Conservation (phyloP, 768 basidiomycete species). For the Mycena galopus region DNA sequence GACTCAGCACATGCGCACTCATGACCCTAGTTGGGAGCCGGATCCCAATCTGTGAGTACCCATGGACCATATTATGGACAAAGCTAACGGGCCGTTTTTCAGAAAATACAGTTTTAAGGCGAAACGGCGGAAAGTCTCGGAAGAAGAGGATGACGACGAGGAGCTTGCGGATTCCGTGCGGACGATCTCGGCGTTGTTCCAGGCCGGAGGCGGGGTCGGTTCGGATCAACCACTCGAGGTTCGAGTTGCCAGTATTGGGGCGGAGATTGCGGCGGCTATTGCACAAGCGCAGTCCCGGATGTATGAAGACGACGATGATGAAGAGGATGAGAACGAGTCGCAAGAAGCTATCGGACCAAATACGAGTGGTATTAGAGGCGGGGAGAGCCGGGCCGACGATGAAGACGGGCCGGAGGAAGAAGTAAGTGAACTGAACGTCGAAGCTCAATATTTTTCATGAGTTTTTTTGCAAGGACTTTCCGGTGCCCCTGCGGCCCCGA, state of each 20-base stretch:
- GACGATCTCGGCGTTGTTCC: constrained; percentile 79
- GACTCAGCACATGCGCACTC: constrained; percentile 89
- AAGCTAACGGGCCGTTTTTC: constrained; percentile 31
- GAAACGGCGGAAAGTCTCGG: constrained; percentile 70
- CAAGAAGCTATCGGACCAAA: constrained; percentile 55
- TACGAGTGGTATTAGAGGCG: constrained; percentile 58
- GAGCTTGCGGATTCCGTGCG: constrained; percentile 81
- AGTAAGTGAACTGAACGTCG: too few relatives aligned
- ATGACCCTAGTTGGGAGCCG: constrained; percentile 88
- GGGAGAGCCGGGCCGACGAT: constrained; percentile 63
- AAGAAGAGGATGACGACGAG: constrained; percentile 69
- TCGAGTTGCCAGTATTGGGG: constrained; percentile 82
- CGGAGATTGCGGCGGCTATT: constrained; percentile 84
- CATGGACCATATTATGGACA: constrained; percentile 26
- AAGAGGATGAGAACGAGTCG: constrained; percentile 61
- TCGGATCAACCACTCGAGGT: constrained; percentile 68
- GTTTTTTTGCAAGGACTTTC: too few relatives aligned
- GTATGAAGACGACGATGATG: constrained; percentile 70
- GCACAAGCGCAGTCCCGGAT: constrained; percentile 77
- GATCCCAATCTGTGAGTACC: constrained; percentile 82
- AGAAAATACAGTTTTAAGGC: constrained; percentile 87
- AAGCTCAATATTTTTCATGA: too few relatives aligned
- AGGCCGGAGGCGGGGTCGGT: constrained; percentile 55
- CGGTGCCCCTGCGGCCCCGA: constrained; percentile 72
- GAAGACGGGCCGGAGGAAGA: constrained; percentile 62